Evolutionary conservation across 2,329 filamentous ascomycete genomes (phyloP), one percentile per base, ranked within the genome.

Genomic region (Exophiala phaeomuriformis): DNA sequence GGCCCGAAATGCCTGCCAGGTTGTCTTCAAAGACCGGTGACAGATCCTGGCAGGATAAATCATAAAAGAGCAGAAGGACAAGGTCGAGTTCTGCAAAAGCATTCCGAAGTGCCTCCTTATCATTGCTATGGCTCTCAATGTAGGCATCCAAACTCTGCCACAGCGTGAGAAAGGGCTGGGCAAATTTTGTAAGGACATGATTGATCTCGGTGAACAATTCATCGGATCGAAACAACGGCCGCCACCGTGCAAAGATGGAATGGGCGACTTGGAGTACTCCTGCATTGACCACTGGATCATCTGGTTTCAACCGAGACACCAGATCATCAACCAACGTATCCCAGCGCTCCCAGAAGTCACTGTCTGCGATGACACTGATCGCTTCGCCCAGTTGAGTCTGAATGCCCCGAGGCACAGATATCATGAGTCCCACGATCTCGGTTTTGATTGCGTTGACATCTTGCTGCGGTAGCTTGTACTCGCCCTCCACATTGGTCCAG

Each of bases 181-280:
- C 87, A 69, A 98, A 97, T 53, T 84, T 89, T 56, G 76, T 75
- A 49, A 98, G 79, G 52, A 98, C 94, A 74, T 98, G 93, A 71
- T 95, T 93, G 75, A 98, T 94, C 72, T 98, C 93, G 35, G 83
- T 86, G 70, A 90, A 98, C 7, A 98, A 81, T 47, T 87, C 89
- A 70, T 98, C 89, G 41, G 90, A 95, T 57, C 87, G 83, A 74
- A 95, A 96, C 39, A 98, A 78, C 5, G 93, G 94, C 61, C 93
- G 81, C 93, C 93, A 98, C 69, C 93, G 80, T 68, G 86, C 88
- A 74, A 97, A 98, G 64, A 98, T 97, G 46, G 93, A 97, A 72
- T 98, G 93, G 63, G 94, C 94, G 42, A 98, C 93, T 72, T 95
- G 90, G 56, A 98, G 77, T 12, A 98, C 93, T 61, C 93, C 94